Evolutionary conservation across 768 basidiomycete genomes (phyloP).

Genomic region (Epithele typhae): DNA sequence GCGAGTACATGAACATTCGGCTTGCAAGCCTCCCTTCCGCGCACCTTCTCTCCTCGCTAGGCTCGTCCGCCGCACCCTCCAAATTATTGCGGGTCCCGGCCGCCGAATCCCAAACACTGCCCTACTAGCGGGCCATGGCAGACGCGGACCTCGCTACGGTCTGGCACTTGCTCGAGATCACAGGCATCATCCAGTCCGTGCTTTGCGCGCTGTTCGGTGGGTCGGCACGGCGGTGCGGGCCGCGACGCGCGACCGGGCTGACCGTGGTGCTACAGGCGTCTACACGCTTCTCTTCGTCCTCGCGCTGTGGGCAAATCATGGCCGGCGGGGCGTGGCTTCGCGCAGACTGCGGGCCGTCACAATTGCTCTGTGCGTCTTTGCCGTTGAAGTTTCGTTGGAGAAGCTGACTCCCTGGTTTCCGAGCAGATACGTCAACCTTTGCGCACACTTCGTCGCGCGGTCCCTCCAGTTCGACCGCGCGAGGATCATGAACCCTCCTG

Average conservation of each 20-base stretch:
- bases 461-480: slow-evolving; percentile 18
- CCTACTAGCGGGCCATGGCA: background rate
- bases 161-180: slow-evolving; percentile 11
- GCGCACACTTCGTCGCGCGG: slow-evolving; percentile 18
- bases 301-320: slow-evolving; percentile 19
- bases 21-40: no score
- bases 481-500: slow-evolving; percentile 8
- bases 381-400: background rate
- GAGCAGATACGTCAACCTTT: slow-evolving; percentile 18
- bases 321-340: background rate
- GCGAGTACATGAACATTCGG: no score
- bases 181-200: slow-evolving; percentile 12
- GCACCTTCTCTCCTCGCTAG: no score
- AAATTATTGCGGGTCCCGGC: no score
- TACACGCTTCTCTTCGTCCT: slow-evolving; percentile 19
- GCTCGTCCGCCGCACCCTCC: no score
- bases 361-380: slow-evolving; percentile 12
- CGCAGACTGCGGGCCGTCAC: slow-evolving; percentile 17
- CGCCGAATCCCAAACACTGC: no score
- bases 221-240: background rate
- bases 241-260: no score
- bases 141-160: background rate
- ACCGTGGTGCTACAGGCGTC: slow-evolving; percentile 11
- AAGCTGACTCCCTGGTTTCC: background rate
- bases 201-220: slow-evolving; percentile 18